Percentiles rank a stretch among this genome's conserved stretches.
These are phyloP conservation scores for Annona squamosa DNA, from an alignment of 164 flowering plant genomes.

Conservation along the genomic window DNA sequence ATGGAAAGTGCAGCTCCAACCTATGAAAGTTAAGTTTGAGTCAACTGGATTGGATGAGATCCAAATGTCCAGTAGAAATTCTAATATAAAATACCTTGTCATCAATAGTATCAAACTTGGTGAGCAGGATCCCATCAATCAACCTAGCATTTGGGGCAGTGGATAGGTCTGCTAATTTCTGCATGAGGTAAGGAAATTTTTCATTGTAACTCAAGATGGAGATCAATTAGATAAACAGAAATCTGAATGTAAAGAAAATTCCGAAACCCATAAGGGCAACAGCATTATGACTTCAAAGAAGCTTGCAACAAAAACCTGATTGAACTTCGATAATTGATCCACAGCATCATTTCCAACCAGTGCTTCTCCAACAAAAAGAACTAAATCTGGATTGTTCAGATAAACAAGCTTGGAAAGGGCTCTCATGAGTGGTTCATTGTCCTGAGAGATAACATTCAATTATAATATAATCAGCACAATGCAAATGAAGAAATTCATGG, in stretches of 20 bases:
- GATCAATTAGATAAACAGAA: neutral
- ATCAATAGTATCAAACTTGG: conserved; percentile 94
- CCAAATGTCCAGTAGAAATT: neutral
- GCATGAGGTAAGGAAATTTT: conserved; percentile 17
- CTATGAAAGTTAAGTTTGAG: conserved; percentile 23
- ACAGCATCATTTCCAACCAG: conserved; percentile 98
- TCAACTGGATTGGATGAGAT: neutral
- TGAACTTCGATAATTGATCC: conserved; percentile 89
- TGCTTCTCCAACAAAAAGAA: conserved; percentile 96
- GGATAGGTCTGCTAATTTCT: conserved; percentile 89
- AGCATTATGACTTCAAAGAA: neutral
- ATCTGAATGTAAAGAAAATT: neutral
- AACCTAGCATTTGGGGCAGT: conserved; percentile 57
- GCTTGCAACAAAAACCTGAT: conserved; percentile 48
- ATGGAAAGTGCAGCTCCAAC: conserved; percentile 97
- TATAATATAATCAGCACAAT: neutral
- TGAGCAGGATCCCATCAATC: conserved; percentile 92
- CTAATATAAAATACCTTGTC: conserved; percentile 59
- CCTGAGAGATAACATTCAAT: conserved; percentile 34
- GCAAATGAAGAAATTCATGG: neutral
- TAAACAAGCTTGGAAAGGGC: conserved; percentile 87
- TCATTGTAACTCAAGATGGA: neutral
- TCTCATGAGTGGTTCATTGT: conserved; percentile 95
- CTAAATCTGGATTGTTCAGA: conserved; percentile 86
- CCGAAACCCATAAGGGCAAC: neutral